Evolutionary conservation across 768 basidiomycete species (phyloP), one percentile per base, ranked within the genome.

Genomic region (Suillus luteus): DNA sequence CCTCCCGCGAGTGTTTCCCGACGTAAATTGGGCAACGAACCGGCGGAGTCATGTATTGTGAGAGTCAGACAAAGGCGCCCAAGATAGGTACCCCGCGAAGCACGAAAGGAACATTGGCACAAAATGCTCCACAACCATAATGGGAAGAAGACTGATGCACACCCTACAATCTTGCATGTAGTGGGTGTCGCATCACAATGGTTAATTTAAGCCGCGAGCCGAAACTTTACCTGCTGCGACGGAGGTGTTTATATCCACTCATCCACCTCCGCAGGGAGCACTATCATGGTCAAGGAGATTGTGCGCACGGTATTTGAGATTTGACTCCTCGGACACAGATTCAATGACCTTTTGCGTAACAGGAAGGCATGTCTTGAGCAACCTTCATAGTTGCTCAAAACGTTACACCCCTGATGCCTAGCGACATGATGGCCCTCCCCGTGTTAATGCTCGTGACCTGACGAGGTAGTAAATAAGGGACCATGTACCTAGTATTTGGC

Each of bases 1-100:
- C 38, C 11, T 58, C 57, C 57, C 57, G 57, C 57, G 57, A 58
- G 27, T 17, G 41, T 58, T 58, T 41, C 15, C 24, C 22, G 40
- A 57, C 15, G 54, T 12, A 14, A 37, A 22, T 37, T 22, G n/a
- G 38, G n/a, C 55, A 57, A 57, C 24, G 38, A 22, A 58, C 57
- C 9, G 5, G 55, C 33, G 9, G 52, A 17, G 41, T 58, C 38
- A 57, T 58, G 10, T 27, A 58, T 41, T 17, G 17, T 27, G 24
- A 48, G 27, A 15, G 7, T 49, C 51, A 33, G 27, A 31, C 17
- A 24, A 58, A 31, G 27, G 38, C 24, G 15, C 24, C 55, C 22
- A 58, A 40, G 55, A 27, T 41, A 58, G 57, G 1, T 27, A 19
- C 17, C 15, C 24, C 24, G 38, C 24, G 55, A 58, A 27, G 24